phyloP scores from a whole-genome alignment of 768 basidiomycete species.

The Mycena vulgaris region DNA sequence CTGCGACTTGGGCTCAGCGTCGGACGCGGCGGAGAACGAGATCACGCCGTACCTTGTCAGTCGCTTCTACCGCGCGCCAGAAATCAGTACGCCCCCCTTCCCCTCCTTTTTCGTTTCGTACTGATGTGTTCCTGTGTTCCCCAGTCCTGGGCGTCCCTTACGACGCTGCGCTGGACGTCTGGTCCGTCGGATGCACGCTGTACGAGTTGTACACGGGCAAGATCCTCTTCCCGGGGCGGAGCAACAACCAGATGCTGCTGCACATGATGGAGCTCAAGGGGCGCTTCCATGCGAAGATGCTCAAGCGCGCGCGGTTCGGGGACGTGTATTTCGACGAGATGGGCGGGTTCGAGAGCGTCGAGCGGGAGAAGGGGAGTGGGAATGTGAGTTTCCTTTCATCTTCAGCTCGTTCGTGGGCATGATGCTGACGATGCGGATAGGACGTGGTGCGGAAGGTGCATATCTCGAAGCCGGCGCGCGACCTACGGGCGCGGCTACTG shows the following conservation, averaged over 20 bases:
- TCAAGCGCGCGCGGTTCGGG: constrained; percentile 79
- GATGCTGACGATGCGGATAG: constrained; percentile 59
- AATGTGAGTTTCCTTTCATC: constrained; percentile 68
- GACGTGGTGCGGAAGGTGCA: constrained; percentile 87
- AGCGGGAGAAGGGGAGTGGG: constrained; percentile 88
- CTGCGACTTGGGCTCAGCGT: constrained; percentile 97
- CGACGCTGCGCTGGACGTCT: constrained; percentile 93
- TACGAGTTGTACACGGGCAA: constrained; percentile 97
- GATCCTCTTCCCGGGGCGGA: constrained; percentile 96
- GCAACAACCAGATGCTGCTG: constrained; percentile 97
- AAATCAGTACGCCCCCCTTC: constrained; percentile 80
- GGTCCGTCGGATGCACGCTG: constrained; percentile 77
- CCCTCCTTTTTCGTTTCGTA: constrained; percentile 33
- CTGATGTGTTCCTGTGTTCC: constrained; percentile 15
- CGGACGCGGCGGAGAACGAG: constrained; percentile 78
- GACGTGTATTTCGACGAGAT: constrained; percentile 4
- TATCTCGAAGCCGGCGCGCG: constrained; percentile 85
- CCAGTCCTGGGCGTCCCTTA: constrained; percentile 97
- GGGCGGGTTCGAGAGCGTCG: constrained; percentile 54
- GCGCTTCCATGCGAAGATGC: constrained; percentile 92
- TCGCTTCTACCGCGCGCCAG: constrained; percentile 97
- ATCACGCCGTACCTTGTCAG: constrained; percentile 99
- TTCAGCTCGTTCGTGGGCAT: background rate
- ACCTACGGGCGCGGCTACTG: constrained; percentile 74
- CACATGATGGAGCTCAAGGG: constrained; percentile 99